Base-by-base conservation (phyloP, 495 filamentous ascomycete species). In the Lasiosphaeria hispida region DNA sequence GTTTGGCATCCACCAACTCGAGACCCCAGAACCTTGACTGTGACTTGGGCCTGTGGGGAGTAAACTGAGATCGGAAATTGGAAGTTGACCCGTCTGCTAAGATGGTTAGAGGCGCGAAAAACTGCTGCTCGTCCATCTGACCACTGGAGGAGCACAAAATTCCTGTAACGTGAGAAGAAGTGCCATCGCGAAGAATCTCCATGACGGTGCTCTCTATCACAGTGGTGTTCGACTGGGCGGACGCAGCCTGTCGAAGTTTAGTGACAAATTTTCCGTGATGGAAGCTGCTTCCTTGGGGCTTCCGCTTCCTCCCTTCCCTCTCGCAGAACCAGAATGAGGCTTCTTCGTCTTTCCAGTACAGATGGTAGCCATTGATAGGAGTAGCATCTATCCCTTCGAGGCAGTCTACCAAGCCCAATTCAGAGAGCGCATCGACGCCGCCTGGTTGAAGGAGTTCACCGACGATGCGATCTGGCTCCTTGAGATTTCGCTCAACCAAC, bases 391-490 rank as follows among this genome's bases (percentile, higher is more conserved):
- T 94, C 9, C 73, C 87, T 35, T 92, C 87, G 10, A 95, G 72
- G 65, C 90, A 93, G 53, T 87, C 82, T 41, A 62, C 58, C 49
- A 95, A 70, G 7, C 88, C 91, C 37, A 93, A 71, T 48, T 84
- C 78, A 61, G 86, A 80, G 52, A 95, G 75, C 36, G 90, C 88
- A 35, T 76, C 73, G 13, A 93, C 87, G 30, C 90, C 90, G 4
- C 90, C 90, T 10, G 91, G 90, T 65, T 95, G 90, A 58, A 95
- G 71, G 42, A 95, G 72, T 73, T 95, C 90, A 23, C 90, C 90
- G 14, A 94, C 88, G 61, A 95, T 94, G 49, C 91, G 85, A 72
- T 94, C 88, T n/a, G 90, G 90, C 71, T 92, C 87, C 64, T 87
- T 88, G 52, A 92, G 68, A 58, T 82, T 87, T 61, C 73, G 77